phyloP scores from a whole-genome alignment of 2,329 filamentous ascomycete species.

The Ophiostoma populinum region DNA sequence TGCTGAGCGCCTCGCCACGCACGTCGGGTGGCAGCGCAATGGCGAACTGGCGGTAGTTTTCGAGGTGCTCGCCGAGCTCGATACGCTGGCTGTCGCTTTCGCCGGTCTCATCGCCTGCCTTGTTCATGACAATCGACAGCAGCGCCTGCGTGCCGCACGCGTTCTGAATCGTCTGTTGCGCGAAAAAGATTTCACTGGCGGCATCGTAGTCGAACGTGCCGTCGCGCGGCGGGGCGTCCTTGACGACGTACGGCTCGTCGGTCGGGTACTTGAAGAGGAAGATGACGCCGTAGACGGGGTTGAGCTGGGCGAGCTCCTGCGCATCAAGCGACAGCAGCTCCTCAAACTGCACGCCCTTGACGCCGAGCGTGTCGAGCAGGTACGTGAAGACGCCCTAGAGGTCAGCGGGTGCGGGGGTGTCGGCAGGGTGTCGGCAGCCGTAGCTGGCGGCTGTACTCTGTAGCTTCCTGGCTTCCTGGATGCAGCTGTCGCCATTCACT shows the following conservation, averaged over 20 bases:
- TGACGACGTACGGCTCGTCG: constrained; percentile 41
- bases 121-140: constrained; percentile 80
- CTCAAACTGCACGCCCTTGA: constrained; percentile 90
- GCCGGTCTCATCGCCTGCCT: constrained; percentile 18
- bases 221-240: constrained; percentile 53
- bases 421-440: too few species aligned
- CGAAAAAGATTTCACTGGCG: constrained; percentile 73
- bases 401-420: too few species aligned
- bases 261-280: constrained; percentile 97
- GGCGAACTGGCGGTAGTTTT: constrained; percentile 76
- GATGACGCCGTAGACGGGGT: constrained; percentile 84
- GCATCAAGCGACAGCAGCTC: constrained; percentile 83
- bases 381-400: constrained; percentile 92
- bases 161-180: constrained; percentile 94
- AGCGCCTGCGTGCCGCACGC: constrained; percentile 94
- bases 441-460: too few species aligned
- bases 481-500: not conserved
- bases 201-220: constrained; percentile 65
- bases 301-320: constrained; percentile 50
- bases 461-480: too few species aligned
- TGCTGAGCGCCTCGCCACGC: constrained; percentile 42
- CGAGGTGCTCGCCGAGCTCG: constrained; percentile 53
- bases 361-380: constrained; percentile 77
- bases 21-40: constrained; percentile 63
- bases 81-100: constrained; percentile 27